Evolutionary conservation across 2,329 filamentous ascomycete species (phyloP), one percentile per base, ranked within the genome.

Genomic region (Alternaria triticimaculans): DNA sequence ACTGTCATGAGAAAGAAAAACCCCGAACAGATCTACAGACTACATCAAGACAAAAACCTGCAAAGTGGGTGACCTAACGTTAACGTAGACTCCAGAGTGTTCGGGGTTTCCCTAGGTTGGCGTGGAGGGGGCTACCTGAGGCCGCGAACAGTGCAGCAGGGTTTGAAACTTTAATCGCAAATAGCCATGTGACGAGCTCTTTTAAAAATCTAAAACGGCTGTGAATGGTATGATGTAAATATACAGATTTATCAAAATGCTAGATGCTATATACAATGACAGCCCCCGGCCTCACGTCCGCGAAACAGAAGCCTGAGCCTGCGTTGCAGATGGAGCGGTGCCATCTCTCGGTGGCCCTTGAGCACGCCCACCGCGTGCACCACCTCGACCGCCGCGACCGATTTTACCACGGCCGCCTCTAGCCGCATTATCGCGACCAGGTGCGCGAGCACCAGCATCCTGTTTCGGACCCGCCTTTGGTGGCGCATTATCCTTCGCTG

Each of bases 321-420:
- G 51, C 12, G 12, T 20, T 11, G 41, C 53, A 54, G 62, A 57
- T 15, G n/a, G 25, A 33, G 46, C n/a, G 3, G 43, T 18, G 20
- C 48, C 59, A 37, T 75, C 67, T 60, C 66, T 60, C 23, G 59
- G 45, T 2, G 63, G 57, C 1, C 63, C 71, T 3, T 70, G 65
- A 8, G 65, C 33, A 62, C 71, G 70, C 20, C 67, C 72, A 15
- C 74, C 72, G 61, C 75, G 67, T 20, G 66, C 64, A 20, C 73
- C 72, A 55, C 74, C 73, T 18, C 72, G 58, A 21, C 68, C 66
- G 11, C 69, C 72, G 3, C 74, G 68, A 44, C 69, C 64, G 3
- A 60, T 65, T 58, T 65, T 67, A 10, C 69, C 69, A 43, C 70
- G 69, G 3, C 68, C 67, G 3, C 68, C 70, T 62, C 67, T 62